These are phyloP conservation scores for Xylaria sp. DNA, from an alignment of 2,329 filamentous ascomycete genomes.

Conservation along the genomic window DNA sequence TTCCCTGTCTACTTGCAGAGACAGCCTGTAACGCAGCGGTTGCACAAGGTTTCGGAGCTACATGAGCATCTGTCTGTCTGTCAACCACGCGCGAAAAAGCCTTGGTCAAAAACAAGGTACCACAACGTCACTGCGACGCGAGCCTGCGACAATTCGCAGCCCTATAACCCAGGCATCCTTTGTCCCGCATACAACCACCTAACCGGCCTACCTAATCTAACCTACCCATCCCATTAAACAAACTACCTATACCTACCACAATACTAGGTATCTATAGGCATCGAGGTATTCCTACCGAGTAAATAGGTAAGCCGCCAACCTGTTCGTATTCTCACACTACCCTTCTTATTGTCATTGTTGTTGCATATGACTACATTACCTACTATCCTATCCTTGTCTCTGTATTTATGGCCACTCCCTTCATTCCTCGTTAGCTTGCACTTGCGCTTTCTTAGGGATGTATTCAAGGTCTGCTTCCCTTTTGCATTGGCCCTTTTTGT, in stretches of 20 bases:
- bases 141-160: slow-evolving; percentile 37
- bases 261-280: slow-evolving; percentile 7
- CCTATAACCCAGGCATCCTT: slow-evolving; percentile 32
- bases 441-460: neutral
- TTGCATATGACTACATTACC: neutral
- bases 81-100: slow-evolving; percentile 33
- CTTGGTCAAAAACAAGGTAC: slow-evolving; percentile 31
- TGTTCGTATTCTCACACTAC: neutral
- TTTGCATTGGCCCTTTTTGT: slow-evolving; percentile 20
- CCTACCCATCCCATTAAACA: too few relatives aligned
- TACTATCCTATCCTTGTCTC: neutral
- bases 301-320: slow-evolving; percentile 27
- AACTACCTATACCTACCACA: neutral
- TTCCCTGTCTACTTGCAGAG: slow-evolving; percentile 24
- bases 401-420: neutral
- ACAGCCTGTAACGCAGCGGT: slow-evolving; percentile 28
- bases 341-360: slow-evolving; percentile 14
- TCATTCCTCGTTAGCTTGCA: slow-evolving; percentile 4
- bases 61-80: slow-evolving; percentile 32
- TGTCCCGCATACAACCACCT: slow-evolving; percentile 24
- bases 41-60: slow-evolving; percentile 35
- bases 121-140: slow-evolving; percentile 38
- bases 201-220: neutral
- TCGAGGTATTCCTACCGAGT: neutral
- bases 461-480: neutral